These are phyloP conservation scores for Pholiota adiposa DNA, from an alignment of 1,284 basidiomycete genomes.

Conservation along the genomic window DNA sequence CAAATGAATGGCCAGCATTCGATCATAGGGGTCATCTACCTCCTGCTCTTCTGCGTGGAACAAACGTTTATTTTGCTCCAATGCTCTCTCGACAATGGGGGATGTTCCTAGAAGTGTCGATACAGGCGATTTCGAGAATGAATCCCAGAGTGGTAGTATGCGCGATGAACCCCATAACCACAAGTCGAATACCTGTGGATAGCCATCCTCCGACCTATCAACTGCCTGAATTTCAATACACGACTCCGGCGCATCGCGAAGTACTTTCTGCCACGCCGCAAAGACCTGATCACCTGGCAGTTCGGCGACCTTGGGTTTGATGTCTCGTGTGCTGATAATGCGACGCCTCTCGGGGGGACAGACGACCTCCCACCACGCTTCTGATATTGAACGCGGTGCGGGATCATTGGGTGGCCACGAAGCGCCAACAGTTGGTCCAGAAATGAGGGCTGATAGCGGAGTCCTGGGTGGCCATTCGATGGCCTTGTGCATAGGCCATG, in stretches of 20 bases:
- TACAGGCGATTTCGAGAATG: conserved; percentile 27
- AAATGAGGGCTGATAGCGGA: not conserved
- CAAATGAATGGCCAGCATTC: conserved; percentile 44
- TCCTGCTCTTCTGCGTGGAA: not conserved
- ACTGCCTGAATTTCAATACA: conserved; percentile 47
- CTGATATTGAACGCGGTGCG: conserved; percentile 39
- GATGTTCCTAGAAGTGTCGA: not conserved
- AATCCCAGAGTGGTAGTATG: conserved; percentile 42
- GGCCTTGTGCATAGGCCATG: not conserved
- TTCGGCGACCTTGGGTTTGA: conserved; percentile 31
- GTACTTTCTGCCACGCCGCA: conserved; percentile 40
- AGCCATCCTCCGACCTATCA: conserved; percentile 32
- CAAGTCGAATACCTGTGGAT: conserved; percentile 47
- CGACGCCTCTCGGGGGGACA: conserved; percentile 42
- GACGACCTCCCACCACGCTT: conserved; percentile 37
- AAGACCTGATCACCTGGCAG: conserved; percentile 38
- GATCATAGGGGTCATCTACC: not conserved
- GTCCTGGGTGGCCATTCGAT: not conserved
- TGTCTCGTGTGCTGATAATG: conserved; percentile 45
- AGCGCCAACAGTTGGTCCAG: conserved; percentile 46
- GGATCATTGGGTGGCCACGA: conserved; percentile 37
- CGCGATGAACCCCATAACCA: conserved; percentile 42
- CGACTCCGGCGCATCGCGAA: conserved; percentile 40
- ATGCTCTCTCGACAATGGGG: not conserved
- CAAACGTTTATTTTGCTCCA: not conserved